These are phyloP conservation scores for Plenodomus tracheiphilus DNA, from an alignment of 2,329 filamentous ascomycete species.

Conservation along the genomic window DNA sequence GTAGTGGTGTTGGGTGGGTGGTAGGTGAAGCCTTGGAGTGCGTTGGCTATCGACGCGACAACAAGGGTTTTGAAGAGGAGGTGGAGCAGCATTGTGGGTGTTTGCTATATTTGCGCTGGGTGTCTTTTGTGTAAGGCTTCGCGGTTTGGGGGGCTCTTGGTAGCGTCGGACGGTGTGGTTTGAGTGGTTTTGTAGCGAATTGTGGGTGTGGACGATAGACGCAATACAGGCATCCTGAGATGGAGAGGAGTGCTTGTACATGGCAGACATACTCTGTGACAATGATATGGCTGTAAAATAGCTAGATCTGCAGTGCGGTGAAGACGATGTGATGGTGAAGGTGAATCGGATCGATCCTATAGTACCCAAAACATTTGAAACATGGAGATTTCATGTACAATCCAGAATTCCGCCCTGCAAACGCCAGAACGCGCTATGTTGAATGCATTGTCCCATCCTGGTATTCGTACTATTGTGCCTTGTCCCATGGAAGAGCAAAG, in stretches of 20 bases:
- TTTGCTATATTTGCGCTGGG: background rate
- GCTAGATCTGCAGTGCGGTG: background rate
- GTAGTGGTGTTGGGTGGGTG: background rate
- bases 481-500: slow-evolving; percentile 47
- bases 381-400: slow-evolving; percentile 17
- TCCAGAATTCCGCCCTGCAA: slow-evolving; percentile 13
- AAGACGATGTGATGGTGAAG: background rate
- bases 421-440: slow-evolving; percentile 18
- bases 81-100: background rate
- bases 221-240: background rate
- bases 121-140: background rate
- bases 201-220: background rate
- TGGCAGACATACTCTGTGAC: background rate
- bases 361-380: slow-evolving; percentile 7
- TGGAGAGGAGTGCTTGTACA: background rate
- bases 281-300: background rate
- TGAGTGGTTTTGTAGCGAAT: background rate
- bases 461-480: slow-evolving; percentile 21
- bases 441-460: slow-evolving; percentile 5
- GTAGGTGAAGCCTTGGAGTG: background rate
- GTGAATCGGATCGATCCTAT: slow-evolving; percentile 6
- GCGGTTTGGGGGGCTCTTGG: background rate
- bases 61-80: background rate
- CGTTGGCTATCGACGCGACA: too few species aligned
- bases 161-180: background rate